Evolutionary conservation across 148 eudicot species (phyloP).

Genomic region (Rhododendron ferrugineum): DNA sequence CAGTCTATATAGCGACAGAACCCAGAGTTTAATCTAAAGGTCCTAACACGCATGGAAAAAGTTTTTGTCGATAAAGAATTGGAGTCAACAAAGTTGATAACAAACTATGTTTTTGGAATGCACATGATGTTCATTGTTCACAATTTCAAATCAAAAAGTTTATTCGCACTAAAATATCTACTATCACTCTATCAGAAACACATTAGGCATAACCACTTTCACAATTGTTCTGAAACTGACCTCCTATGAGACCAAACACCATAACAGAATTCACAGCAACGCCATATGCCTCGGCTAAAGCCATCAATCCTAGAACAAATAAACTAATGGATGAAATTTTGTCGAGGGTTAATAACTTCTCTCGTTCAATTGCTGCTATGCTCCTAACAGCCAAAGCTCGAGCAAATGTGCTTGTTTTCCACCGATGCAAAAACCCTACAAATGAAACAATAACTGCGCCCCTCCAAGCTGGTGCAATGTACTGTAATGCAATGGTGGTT

Average conservation of each 20-base stretch:
- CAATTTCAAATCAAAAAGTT: neutral
- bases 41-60: no score
- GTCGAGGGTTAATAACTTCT: constrained; percentile 62
- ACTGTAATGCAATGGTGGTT: constrained; percentile 51
- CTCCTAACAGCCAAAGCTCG: constrained; percentile 43
- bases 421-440: constrained; percentile 80
- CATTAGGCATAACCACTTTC: neutral
- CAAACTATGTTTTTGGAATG: no score
- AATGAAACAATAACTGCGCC: constrained; percentile 64
- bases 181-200: neutral
- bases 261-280: constrained; percentile 89
- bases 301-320: constrained; percentile 61
- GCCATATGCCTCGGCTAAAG: constrained; percentile 90
- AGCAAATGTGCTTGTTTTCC: constrained; percentile 71
- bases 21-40: no score
- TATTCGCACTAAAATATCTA: neutral
- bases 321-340: constrained; percentile 75
- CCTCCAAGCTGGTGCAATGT: constrained; percentile 62
- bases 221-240: constrained; percentile 26
- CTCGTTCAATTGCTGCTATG: constrained; percentile 37
- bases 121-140: neutral
- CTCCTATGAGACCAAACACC: constrained; percentile 93
- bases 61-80: no score
- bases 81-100: no score
- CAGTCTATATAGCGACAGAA: no score